Evolutionary conservation across 768 basidiomycete species (phyloP).

Genomic region (Serpula lacrymans): DNA sequence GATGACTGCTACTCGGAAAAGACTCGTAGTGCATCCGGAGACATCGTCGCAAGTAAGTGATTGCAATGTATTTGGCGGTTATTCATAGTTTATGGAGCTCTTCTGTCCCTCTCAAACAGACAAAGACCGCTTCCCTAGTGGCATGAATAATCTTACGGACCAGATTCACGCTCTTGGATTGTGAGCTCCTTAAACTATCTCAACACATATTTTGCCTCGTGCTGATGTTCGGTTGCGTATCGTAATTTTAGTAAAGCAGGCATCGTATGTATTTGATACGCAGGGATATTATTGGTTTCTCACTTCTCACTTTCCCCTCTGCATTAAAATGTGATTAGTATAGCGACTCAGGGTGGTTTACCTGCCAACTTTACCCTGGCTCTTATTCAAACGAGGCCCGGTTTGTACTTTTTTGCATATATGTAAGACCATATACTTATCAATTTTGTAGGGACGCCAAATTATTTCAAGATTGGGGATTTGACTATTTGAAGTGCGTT

Average conservation of each 20-base stretch:
- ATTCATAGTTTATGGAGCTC: too few species aligned
- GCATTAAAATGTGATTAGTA: slow-evolving; percentile 38
- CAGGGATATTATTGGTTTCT: background rate
- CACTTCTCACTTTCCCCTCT: background rate
- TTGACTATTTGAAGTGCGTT: slow-evolving; percentile 59
- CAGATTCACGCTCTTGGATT: slow-evolving; percentile 54
- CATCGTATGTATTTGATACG: slow-evolving; percentile 40
- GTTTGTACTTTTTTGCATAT: slow-evolving; percentile 24
- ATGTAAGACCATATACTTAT: too few species aligned
- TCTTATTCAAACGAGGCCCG: slow-evolving; percentile 61
- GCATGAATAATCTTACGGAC: slow-evolving; percentile 55
- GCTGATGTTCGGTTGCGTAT: too few species aligned
- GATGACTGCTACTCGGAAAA: slow-evolving; percentile 68
- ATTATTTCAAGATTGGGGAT: slow-evolving; percentile 63
- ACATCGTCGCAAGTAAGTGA: slow-evolving; percentile 53
- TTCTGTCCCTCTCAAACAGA: slow-evolving; percentile 32
- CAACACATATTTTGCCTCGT: background rate
- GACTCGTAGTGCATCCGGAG: slow-evolving; percentile 44
- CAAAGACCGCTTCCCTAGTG: slow-evolving; percentile 49
- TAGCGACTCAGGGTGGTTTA: slow-evolving; percentile 68
- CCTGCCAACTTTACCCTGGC: slow-evolving; percentile 61
- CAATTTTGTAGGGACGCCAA: slow-evolving; percentile 44
- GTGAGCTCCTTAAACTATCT: slow-evolving; percentile 32
- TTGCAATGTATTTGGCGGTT: background rate
- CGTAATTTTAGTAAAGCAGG: slow-evolving; percentile 47